Percentiles rank a stretch among this genome's conserved stretches.
Conservation (phyloP, 441 rosid species). For the Euphorbia celastroides region DNA sequence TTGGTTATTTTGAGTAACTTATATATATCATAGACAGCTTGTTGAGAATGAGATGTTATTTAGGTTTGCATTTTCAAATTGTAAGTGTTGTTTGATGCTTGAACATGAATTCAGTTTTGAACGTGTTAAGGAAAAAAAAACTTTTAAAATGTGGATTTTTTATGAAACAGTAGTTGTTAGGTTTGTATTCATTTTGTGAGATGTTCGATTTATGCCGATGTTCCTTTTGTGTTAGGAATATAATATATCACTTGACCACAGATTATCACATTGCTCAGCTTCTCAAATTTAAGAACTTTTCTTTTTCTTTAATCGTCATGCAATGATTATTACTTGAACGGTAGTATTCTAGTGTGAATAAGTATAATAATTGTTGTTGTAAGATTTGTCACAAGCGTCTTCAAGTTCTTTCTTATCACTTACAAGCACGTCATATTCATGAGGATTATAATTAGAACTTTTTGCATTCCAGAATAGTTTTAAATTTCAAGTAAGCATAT, state of each 20-base stretch:
- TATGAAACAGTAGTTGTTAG: background rate
- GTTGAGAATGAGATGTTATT: background rate
- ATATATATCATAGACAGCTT: background rate
- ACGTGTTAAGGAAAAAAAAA: background rate
- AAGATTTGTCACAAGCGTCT: background rate
- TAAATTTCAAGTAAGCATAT: slow-evolving; percentile 5
- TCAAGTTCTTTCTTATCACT: background rate
- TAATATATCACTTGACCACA: background rate
- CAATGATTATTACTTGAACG: background rate
- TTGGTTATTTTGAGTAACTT: background rate
- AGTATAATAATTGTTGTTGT: background rate
- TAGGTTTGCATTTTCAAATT: background rate
- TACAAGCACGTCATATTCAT: background rate
- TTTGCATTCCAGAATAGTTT: slow-evolving; percentile 8
- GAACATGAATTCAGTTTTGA: background rate
- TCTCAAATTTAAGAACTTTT: background rate
- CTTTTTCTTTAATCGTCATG: background rate
- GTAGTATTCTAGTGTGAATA: background rate
- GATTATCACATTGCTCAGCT: background rate
- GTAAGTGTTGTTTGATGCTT: background rate
- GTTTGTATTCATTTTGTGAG: background rate
- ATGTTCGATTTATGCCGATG: background rate
- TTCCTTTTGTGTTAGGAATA: background rate
- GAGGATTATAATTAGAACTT: background rate
- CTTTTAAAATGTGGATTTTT: background rate